These are phyloP conservation scores for Sclerotinia borealis DNA, from an alignment of 2,329 filamentous ascomycete species.

Conservation along the genomic window DNA sequence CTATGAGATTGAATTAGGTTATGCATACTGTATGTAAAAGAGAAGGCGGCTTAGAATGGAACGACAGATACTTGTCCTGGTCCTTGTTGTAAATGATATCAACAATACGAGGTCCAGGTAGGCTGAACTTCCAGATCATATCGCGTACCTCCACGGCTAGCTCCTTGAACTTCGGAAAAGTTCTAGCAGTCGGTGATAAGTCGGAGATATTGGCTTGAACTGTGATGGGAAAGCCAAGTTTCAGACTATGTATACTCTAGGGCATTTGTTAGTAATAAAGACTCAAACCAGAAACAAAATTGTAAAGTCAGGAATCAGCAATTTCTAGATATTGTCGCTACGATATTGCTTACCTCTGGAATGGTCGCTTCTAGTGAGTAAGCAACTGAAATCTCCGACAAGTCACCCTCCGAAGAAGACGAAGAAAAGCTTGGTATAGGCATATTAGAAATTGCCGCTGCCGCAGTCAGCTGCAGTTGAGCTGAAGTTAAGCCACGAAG, in stretches of 20 bases:
- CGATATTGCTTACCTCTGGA: neutral
- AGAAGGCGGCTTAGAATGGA: neutral
- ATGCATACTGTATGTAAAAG: neutral
- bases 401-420: neutral
- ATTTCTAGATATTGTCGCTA: neutral
- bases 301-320: neutral
- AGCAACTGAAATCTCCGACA: neutral
- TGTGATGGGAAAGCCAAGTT: neutral
- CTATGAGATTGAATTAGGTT: neutral
- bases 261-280: neutral
- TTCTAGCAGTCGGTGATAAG: neutral
- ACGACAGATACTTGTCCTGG: slow-evolving; percentile 1
- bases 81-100: slow-evolving; percentile 6
- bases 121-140: neutral
- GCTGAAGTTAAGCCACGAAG: neutral
- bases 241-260: neutral
- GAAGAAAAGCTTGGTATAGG: neutral
- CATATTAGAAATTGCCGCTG: neutral
- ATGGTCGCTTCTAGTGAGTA: neutral
- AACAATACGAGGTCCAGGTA: neutral
- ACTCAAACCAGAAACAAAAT: neutral
- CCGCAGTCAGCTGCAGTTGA: neutral
- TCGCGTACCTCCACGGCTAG: neutral
- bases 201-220: neutral
- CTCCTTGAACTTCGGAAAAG: neutral